Evolutionary conservation across 2,329 filamentous ascomycete genomes (phyloP).

Genomic region (Fusarium avenaceum): DNA sequence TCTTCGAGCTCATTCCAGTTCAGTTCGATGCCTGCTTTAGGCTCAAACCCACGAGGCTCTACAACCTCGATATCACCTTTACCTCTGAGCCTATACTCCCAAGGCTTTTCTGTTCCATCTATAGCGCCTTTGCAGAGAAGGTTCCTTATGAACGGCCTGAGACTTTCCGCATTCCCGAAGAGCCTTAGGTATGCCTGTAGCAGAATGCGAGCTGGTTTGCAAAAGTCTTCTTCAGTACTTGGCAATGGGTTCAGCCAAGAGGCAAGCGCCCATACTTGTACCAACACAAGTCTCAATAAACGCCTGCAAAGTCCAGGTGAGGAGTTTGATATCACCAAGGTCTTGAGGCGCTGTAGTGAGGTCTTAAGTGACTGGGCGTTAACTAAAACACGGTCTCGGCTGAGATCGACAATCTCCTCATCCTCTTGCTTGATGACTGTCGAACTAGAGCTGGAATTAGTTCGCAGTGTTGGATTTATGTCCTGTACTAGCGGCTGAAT

Average conservation of each 20-base stretch:
- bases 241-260: constrained; percentile 61
- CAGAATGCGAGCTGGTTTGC: constrained; percentile 63
- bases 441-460: neutral
- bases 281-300: constrained; percentile 69
- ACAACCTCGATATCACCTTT: constrained; percentile 67
- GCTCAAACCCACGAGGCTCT: constrained; percentile 45
- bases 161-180: constrained; percentile 64
- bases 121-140: constrained; percentile 68
- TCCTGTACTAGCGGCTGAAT: constrained; percentile 68
- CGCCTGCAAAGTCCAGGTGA: constrained; percentile 75
- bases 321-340: constrained; percentile 72
- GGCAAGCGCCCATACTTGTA: constrained; percentile 74
- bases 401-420: constrained; percentile 62
- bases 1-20: constrained; percentile 62
- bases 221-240: constrained; percentile 56
- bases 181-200: constrained; percentile 71
- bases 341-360: constrained; percentile 68
- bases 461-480: constrained; percentile 61
- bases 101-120: constrained; percentile 54
- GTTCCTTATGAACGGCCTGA: constrained; percentile 65
- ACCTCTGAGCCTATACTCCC: constrained; percentile 65
- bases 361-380: constrained; percentile 61
- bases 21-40: constrained; percentile 47
- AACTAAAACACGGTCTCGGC: constrained; percentile 61
- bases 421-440: constrained; percentile 46